These are phyloP conservation scores for Diaporthe velutina DNA, from an alignment of 2,329 filamentous ascomycete genomes.

Conservation along the genomic window DNA sequence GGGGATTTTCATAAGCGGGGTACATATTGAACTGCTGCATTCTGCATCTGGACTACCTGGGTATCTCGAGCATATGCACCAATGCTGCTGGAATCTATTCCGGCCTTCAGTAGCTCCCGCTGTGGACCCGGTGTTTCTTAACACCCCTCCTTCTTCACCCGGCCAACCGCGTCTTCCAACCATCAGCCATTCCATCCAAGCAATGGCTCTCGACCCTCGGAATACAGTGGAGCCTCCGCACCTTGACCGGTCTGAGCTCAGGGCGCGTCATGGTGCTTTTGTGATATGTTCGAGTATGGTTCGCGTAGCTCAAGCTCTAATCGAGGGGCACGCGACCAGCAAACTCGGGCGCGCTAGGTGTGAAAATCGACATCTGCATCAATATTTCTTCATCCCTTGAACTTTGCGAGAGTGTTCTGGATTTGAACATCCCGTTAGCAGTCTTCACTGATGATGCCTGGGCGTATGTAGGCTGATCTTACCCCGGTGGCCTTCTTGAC, in stretches of 20 bases:
- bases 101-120: slow-evolving; percentile 14
- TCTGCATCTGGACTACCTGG: not conserved
- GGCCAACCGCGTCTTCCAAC: not conserved
- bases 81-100: slow-evolving; percentile 6
- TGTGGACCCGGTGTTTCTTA: slow-evolving; percentile 5
- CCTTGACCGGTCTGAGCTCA: not conserved
- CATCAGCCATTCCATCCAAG: not conserved
- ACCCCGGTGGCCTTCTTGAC: slow-evolving; percentile 84
- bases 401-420: slow-evolving; percentile 75
- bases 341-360: not conserved
- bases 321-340: slow-evolving; percentile 26
- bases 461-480: slow-evolving; percentile 46
- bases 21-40: slow-evolving; percentile 1
- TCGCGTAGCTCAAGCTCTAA: not conserved
- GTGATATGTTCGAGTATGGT: not conserved
- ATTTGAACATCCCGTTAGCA: not conserved
- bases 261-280: not conserved
- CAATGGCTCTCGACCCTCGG: not conserved
- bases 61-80: not conserved
- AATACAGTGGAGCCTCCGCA: not conserved
- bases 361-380: slow-evolving; percentile 17
- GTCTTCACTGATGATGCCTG: not conserved
- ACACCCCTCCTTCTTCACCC: not conserved
- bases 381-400: slow-evolving; percentile 69
- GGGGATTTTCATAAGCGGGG: not conserved